Evolutionary conservation across 2,329 filamentous ascomycete genomes (phyloP).

Genomic region (Fusarium sp.): DNA sequence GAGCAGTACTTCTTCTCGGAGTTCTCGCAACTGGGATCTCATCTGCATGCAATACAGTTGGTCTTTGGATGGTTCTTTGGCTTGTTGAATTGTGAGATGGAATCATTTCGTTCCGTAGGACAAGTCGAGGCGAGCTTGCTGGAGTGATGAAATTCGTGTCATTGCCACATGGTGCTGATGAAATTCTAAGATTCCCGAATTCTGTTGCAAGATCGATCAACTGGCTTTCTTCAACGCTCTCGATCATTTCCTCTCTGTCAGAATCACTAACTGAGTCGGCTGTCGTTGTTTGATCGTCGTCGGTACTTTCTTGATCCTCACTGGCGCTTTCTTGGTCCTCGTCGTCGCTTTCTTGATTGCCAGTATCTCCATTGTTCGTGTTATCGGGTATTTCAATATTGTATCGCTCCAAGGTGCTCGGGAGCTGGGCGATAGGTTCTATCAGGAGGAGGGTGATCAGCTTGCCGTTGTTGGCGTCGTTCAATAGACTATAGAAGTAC

Average conservation of each 20-base stretch:
- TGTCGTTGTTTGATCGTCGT: background rate
- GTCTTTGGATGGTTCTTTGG: background rate
- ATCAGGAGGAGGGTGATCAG: background rate
- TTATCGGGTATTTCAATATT: background rate
- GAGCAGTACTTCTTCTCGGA: background rate
- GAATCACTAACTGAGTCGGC: background rate
- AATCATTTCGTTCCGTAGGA: background rate
- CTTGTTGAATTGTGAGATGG: background rate
- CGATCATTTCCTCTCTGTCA: background rate
- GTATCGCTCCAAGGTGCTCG: accelerated
- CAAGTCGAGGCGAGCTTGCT: background rate
- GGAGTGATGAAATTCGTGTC: background rate
- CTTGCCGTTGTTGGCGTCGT: background rate
- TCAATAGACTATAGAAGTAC: background rate
- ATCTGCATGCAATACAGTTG: background rate
- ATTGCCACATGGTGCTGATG: background rate
- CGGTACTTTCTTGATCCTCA: background rate
- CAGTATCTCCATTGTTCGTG: background rate
- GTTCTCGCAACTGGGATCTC: background rate
- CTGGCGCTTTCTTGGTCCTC: background rate
- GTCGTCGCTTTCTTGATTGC: accelerated
- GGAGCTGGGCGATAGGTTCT: background rate
- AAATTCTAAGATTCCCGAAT: background rate
- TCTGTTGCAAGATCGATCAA: background rate
- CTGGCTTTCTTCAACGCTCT: background rate